Evolutionary conservation across 352 stramenopile species (phyloP).

Genomic region (Phytophthora agathidicida): DNA sequence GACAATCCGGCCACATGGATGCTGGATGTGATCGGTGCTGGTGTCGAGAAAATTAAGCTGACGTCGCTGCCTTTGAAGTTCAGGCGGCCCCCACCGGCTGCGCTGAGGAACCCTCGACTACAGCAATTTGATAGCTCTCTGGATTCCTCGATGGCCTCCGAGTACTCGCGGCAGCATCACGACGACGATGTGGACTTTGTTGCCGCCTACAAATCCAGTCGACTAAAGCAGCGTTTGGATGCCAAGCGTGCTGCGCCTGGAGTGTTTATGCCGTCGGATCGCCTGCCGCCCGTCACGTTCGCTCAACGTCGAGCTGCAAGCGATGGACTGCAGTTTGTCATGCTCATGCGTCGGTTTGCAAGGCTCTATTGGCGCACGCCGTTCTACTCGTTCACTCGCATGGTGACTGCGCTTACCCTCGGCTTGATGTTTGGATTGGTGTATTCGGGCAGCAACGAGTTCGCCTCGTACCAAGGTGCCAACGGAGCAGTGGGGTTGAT

Average conservation of each 20-base stretch:
- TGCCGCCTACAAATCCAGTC: slow-evolving; percentile 38
- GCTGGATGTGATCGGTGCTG: slow-evolving; percentile 68
- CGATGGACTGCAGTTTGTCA: slow-evolving; percentile 37
- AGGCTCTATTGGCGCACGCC: slow-evolving; percentile 89
- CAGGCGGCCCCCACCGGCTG: neutral
- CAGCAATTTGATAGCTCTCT: slow-evolving; percentile 25
- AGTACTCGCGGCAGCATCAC: slow-evolving; percentile 13
- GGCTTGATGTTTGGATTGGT: slow-evolving; percentile 54
- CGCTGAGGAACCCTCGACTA: slow-evolving; percentile 5
- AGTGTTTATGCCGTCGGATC: slow-evolving; percentile 42
- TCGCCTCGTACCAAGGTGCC: slow-evolving; percentile 45
- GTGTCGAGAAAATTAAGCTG: slow-evolving; percentile 37
- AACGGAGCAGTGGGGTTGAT: slow-evolving; percentile 69
- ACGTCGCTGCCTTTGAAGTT: slow-evolving; percentile 7
- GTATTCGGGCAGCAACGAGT: slow-evolving; percentile 45
- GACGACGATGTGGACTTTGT: slow-evolving; percentile 41
- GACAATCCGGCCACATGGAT: slow-evolving; percentile 91
- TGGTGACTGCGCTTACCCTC: slow-evolving; percentile 43
- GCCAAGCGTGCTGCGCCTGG: slow-evolving; percentile 34
- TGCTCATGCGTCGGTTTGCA: slow-evolving; percentile 61
- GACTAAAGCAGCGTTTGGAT: slow-evolving; percentile 37
- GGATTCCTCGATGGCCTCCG: slow-evolving; percentile 27
- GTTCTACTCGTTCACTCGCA: slow-evolving; percentile 76
- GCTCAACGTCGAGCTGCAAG: slow-evolving; percentile 36
- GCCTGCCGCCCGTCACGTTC: slow-evolving; percentile 34